These are phyloP conservation scores for Alternaria infectoria DNA, from an alignment of 2,329 filamentous ascomycete species.

Conservation along the genomic window DNA sequence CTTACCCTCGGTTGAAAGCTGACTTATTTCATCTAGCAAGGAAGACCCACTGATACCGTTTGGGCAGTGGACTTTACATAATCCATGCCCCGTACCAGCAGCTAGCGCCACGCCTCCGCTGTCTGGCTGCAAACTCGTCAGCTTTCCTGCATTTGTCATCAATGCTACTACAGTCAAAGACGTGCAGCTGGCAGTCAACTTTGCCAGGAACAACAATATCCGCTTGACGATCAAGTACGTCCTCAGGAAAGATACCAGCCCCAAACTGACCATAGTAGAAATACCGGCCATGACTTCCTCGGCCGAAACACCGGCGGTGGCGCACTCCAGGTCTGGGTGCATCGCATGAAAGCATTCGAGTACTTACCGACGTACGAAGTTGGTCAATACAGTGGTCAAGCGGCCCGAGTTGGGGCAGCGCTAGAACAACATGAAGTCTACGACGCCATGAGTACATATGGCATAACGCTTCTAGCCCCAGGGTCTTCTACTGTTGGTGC, in stretches of 20 bases:
- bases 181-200: constrained; percentile 38
- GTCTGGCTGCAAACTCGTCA: constrained; percentile 25
- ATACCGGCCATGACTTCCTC: constrained; percentile 39
- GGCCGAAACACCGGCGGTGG: constrained; percentile 37
- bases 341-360: constrained; percentile 34
- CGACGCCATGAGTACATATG: constrained; percentile 22
- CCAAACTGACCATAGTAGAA: constrained; percentile 20
- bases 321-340: constrained; percentile 35
- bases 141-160: constrained; percentile 34
- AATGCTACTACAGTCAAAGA: constrained; percentile 33
- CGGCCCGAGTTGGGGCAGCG: constrained; percentile 32
- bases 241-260: background rate
- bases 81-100: constrained; percentile 21
- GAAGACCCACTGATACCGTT: constrained; percentile 34
- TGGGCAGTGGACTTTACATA: constrained; percentile 28
- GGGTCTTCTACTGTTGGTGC: constrained; percentile 55
- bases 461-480: constrained; percentile 29
- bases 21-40: constrained; percentile 11
- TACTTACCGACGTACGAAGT: constrained; percentile 26
- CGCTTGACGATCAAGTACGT: constrained; percentile 38
- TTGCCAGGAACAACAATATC: constrained; percentile 40
- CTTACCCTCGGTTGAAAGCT: background rate
- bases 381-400: constrained; percentile 32
- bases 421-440: constrained; percentile 34
- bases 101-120: constrained; percentile 7